Percentiles rank a stretch among this genome's conserved stretches.
phyloP scores from a whole-genome alignment of 208 protist genomes.

The Acanthamoeba healyi region DNA sequence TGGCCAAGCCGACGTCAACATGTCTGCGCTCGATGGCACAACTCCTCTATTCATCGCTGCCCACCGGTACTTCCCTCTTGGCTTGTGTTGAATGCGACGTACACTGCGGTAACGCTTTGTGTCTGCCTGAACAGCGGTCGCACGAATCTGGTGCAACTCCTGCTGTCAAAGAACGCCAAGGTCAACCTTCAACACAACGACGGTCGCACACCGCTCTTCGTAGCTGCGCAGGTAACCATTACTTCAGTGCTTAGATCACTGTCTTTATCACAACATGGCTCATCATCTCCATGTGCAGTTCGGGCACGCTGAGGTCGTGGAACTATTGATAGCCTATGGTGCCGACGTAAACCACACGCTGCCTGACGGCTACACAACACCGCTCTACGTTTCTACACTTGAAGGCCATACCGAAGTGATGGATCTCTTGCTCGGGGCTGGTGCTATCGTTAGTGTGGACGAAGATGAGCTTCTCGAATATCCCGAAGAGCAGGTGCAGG shows the following conservation, averaged over 20 bases:
- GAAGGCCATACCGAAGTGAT: conserved; percentile 64
- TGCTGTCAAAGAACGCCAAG: conserved; percentile 53
- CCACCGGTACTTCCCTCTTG: not conserved
- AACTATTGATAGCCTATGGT: conserved; percentile 51
- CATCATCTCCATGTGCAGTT: not conserved
- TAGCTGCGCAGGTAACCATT: conserved; percentile 34
- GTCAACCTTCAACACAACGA: conserved; percentile 47
- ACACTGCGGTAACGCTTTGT: too few species aligned
- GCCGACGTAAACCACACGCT: conserved; percentile 54
- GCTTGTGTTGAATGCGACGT: not conserved
- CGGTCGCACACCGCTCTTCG: conserved; percentile 61
- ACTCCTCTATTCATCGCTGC: conserved; percentile 54
- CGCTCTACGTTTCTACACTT: conserved; percentile 48
- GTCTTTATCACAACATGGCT: not conserved
- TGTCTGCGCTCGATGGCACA: conserved; percentile 31
- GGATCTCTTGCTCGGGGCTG: conserved; percentile 36
- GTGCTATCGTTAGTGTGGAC: conserved; percentile 11
- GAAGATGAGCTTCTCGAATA: conserved; percentile 22
- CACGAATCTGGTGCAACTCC: conserved; percentile 30
- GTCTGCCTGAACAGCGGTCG: not conserved
- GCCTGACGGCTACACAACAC: conserved; percentile 58
- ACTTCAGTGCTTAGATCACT: not conserved
- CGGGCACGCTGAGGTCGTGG: conserved; percentile 46
- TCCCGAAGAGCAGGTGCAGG: conserved; percentile 19
- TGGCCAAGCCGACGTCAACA: conserved; percentile 14